Percentiles rank a stretch among this genome's conserved stretches.
phyloP scores from a whole-genome alignment of 768 basidiomycete species.

The Hygrocybe coccinea region DNA sequence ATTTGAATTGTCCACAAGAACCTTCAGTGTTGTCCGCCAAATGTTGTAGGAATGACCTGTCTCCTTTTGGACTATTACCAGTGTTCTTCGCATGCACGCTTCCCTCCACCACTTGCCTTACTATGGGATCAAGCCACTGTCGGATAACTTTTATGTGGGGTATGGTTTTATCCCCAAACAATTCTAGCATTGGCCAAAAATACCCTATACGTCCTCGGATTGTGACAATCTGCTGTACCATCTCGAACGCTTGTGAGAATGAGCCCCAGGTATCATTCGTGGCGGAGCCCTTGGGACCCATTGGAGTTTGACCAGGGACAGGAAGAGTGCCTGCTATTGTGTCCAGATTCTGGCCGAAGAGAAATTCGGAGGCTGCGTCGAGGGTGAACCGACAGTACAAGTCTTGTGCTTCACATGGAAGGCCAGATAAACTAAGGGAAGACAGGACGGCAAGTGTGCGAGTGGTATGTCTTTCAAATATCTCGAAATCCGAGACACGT shows the following conservation, averaged over 20 bases:
- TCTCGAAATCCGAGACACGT: conserved; percentile 62
- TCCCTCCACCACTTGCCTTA: conserved; percentile 46
- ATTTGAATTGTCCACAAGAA: conserved; percentile 22
- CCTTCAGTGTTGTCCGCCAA: conserved; percentile 62
- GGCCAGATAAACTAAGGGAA: conserved; percentile 30
- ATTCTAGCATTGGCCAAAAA: conserved; percentile 58
- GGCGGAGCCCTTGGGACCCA: conserved; percentile 57
- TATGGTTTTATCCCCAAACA: conserved; percentile 50
- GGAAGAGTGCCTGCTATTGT: conserved; percentile 56
- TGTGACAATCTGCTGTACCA: conserved; percentile 50
- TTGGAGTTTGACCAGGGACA: conserved; percentile 37
- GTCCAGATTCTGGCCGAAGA: conserved; percentile 62
- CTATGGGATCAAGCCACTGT: conserved; percentile 60
- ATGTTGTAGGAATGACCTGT: conserved; percentile 64
- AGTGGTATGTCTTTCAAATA: conserved; percentile 53
- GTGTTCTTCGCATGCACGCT: conserved; percentile 36
- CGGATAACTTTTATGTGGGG: conserved; percentile 49
- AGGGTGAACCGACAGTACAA: conserved; percentile 63
- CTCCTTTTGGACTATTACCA: conserved; percentile 39
- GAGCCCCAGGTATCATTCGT: conserved; percentile 59
- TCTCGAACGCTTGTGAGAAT: conserved; percentile 55
- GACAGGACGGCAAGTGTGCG: conserved; percentile 50
- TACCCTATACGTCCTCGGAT: conserved; percentile 47
- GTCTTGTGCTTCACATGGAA: conserved; percentile 62
- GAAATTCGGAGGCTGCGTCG: conserved; percentile 68